phyloP scores from a whole-genome alignment of 2,329 filamentous ascomycete species.

The Neurospora sp. region DNA sequence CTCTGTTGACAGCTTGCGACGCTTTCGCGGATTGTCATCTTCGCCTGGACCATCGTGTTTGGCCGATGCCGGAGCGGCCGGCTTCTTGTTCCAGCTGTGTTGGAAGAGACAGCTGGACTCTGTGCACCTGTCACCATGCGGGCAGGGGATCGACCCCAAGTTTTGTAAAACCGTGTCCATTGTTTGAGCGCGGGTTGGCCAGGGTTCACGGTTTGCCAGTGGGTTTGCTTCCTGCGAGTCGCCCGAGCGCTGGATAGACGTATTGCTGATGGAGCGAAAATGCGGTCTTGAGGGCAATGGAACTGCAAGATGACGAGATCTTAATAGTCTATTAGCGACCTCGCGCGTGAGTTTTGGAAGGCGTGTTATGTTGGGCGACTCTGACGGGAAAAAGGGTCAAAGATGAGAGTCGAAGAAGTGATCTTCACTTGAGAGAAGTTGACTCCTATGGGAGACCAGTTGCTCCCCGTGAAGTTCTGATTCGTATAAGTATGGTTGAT shows the following conservation, averaged over 20 bases:
- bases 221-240: neutral
- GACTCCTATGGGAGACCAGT: neutral
- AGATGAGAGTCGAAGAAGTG: neutral
- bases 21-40: conserved; percentile 16
- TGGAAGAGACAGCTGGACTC: conserved; percentile 14
- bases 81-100: conserved; percentile 15
- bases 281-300: neutral
- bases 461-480: neutral
- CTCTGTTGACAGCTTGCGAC: conserved; percentile 14
- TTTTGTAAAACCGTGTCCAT: conserved; percentile 20
- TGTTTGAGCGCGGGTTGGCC: neutral
- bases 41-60: conserved; percentile 7
- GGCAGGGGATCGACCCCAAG: conserved; percentile 20
- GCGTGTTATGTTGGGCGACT: neutral
- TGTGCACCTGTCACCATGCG: conserved; percentile 16
- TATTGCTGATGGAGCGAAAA: neutral
- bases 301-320: neutral
- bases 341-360: neutral
- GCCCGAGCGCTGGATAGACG: neutral
- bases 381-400: neutral
- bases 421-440: neutral
- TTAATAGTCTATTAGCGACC: neutral
- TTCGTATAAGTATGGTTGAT: neutral
- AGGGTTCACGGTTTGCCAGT: neutral
- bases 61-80: neutral